Evolutionary conservation across 169 alveolate species (phyloP), one percentile per base, ranked within the genome.

Genomic region (Plasmodium vivax): DNA sequence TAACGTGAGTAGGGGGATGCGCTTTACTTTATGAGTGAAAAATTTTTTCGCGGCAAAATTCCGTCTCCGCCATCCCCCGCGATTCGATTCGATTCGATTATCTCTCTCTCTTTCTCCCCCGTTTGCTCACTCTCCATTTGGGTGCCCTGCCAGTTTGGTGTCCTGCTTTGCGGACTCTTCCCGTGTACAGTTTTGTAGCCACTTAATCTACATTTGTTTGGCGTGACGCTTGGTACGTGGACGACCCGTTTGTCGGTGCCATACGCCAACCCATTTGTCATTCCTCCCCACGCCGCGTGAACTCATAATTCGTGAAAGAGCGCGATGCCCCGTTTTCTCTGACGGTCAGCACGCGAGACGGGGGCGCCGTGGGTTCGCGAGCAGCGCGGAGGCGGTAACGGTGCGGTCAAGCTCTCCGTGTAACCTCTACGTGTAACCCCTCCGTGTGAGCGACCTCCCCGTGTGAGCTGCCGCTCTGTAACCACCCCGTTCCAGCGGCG

Each of bases 141-240:
- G 62, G 12, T 51, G 14, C n/a, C n/a, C n/a, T n/a, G n/a, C n/a
- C n/a, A n/a, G n/a, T n/a, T n/a, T n/a, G n/a, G n/a, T n/a, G n/a
- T n/a, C 12, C 62, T 51, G 1, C 62, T 51, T 12, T 14, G 62
- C 23, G 19, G 14, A 36, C 23, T 10, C 9, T 75, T 34, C 23
- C 30, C 45, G 83, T 75, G 23, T 16, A 34, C 56, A 75, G 32
- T 75, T 75, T 75, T 75, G 83, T 75, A 12, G 83, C 38, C 77
- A 68, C 27, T n/a, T 23, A 51, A 19, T 68, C 77, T 68, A 68
- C 77, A 75, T 75, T 34, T 34, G 19, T 75, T 32, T 75, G 38
- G 27, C 34, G 56, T 23, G 27, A 12, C 62, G 62, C 62, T 14
- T 51, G 62, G 23, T 14, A 51, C 62, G 14, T 51, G 62, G 23